phyloP scores from a whole-genome alignment of 495 filamentous ascomycete species.

The Aspergillus egyptiacus region DNA sequence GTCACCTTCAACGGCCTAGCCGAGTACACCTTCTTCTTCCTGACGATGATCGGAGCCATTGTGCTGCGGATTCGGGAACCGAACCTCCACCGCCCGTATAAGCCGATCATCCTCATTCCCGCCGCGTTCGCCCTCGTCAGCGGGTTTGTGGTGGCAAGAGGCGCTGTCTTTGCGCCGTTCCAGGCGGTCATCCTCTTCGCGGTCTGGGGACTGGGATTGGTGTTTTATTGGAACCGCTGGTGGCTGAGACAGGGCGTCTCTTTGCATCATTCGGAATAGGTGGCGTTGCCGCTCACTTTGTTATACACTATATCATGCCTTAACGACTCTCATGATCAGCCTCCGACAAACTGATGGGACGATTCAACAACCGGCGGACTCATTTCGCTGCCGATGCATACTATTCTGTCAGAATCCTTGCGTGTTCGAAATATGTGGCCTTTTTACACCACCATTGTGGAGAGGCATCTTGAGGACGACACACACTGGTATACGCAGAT shows the following conservation, averaged over 20 bases:
- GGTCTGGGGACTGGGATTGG: constrained; percentile 14
- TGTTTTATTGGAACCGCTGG: constrained; percentile 1
- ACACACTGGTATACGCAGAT: too few relatives aligned
- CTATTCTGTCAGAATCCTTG: too few relatives aligned
- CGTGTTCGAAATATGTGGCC: too few relatives aligned
- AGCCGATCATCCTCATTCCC: constrained; percentile 14
- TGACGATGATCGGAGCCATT: constrained; percentile 18
- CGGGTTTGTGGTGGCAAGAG: constrained; percentile 16
- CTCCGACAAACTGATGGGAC: too few relatives aligned
- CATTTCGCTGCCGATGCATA: too few relatives aligned
- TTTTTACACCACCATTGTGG: too few relatives aligned
- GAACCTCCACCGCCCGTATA: constrained; percentile 14
- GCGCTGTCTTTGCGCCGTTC: constrained; percentile 15
- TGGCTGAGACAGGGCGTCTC: background rate
- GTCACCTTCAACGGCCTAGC: constrained; percentile 20
- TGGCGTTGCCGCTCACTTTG: too few relatives aligned
- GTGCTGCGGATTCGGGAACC: constrained; percentile 16
- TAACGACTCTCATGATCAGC: too few relatives aligned
- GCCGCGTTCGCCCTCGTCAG: constrained; percentile 14
- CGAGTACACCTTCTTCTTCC: constrained; percentile 19
- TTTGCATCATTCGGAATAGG: too few relatives aligned
- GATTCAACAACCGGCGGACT: too few relatives aligned
- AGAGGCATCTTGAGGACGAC: too few relatives aligned
- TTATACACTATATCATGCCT: too few relatives aligned
- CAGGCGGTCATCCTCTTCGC: constrained; percentile 12